These are phyloP conservation scores for Colletotrichum sp. DNA, from an alignment of 2,329 filamentous ascomycete genomes.

Conservation along the genomic window DNA sequence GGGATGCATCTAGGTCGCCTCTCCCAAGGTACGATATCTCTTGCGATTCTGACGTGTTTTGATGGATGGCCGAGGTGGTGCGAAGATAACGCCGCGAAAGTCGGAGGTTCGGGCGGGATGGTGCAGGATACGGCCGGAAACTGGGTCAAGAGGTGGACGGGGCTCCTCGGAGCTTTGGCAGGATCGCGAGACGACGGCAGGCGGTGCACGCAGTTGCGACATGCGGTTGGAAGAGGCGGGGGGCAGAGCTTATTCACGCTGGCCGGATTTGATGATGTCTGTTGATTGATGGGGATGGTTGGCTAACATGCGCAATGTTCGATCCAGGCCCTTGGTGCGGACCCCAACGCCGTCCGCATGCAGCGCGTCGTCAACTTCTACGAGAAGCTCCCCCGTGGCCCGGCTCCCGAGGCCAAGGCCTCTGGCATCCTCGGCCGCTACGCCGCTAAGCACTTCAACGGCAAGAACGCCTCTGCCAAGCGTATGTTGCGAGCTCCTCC, in stretches of 20 bases:
- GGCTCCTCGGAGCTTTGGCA: conserved; percentile 3
- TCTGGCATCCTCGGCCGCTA: conserved; percentile 88
- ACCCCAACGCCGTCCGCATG: conserved; percentile 96
- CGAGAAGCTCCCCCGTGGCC: conserved; percentile 93
- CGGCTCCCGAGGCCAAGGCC: conserved; percentile 82
- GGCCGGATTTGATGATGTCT: background rate
- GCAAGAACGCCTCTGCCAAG: conserved; percentile 86
- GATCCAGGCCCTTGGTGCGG: conserved; percentile 85
- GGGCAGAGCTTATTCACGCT: background rate
- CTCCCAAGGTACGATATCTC: conserved; percentile 73
- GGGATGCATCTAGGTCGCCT: conserved; percentile 68
- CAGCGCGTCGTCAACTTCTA: conserved; percentile 98
- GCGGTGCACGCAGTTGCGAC: background rate
- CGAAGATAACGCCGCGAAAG: background rate
- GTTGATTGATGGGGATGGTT: background rate
- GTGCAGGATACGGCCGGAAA: background rate
- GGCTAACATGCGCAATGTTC: conserved; percentile 38
- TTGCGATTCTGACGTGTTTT: background rate
- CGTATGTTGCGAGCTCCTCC: conserved; percentile 67
- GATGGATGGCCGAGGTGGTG: conserved; percentile 1
- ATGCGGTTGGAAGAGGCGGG: background rate
- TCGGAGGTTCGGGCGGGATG: background rate
- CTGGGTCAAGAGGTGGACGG: background rate
- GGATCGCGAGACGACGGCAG: background rate
- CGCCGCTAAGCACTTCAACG: conserved; percentile 84